Percentiles rank a stretch among this genome's conserved stretches.
These are phyloP conservation scores for Fomitiporia mediterranea DNA, from an alignment of 1,284 basidiomycete genomes.

Conservation along the genomic window DNA sequence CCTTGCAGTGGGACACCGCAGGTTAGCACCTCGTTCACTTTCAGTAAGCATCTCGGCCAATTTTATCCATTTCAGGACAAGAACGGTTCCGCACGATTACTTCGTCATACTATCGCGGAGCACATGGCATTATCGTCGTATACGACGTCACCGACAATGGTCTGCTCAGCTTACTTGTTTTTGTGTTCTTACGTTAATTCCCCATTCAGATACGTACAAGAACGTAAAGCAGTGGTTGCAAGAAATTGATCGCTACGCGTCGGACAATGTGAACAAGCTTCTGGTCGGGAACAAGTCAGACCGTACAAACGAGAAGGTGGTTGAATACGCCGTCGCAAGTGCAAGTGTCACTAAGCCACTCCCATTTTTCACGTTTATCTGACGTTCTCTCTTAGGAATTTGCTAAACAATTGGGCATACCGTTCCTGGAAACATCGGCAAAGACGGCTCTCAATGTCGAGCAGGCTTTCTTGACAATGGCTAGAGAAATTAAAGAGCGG, in stretches of 20 bases:
- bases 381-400: slow-evolving; percentile 62
- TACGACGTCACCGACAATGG: slow-evolving; percentile 99
- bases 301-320: slow-evolving; percentile 97
- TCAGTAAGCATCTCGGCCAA: background rate
- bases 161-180: slow-evolving; percentile 33
- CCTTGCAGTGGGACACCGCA: slow-evolving; percentile 89
- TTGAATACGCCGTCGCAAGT: slow-evolving; percentile 97
- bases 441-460: slow-evolving; percentile 99
- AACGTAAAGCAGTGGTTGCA: slow-evolving; percentile 99
- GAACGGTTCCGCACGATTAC: slow-evolving; percentile 98
- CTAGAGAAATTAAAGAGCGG: slow-evolving; percentile 98
- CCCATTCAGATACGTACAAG: slow-evolving; percentile 79
- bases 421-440: slow-evolving; percentile 98
- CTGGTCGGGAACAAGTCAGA: slow-evolving; percentile 99
- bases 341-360: slow-evolving; percentile 37
- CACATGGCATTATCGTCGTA: slow-evolving; percentile 96
- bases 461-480: slow-evolving; percentile 99
- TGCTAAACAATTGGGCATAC: slow-evolving; percentile 91
- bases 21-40: slow-evolving; percentile 40
- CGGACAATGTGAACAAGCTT: slow-evolving; percentile 97
- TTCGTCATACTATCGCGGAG: slow-evolving; percentile 94
- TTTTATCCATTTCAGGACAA: slow-evolving; percentile 53
- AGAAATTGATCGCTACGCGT: slow-evolving; percentile 99
- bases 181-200: background rate
- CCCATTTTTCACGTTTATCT: background rate